Evolutionary conservation across 495 filamentous ascomycete genomes (phyloP).

Genomic region (Podospora tetraspora): DNA sequence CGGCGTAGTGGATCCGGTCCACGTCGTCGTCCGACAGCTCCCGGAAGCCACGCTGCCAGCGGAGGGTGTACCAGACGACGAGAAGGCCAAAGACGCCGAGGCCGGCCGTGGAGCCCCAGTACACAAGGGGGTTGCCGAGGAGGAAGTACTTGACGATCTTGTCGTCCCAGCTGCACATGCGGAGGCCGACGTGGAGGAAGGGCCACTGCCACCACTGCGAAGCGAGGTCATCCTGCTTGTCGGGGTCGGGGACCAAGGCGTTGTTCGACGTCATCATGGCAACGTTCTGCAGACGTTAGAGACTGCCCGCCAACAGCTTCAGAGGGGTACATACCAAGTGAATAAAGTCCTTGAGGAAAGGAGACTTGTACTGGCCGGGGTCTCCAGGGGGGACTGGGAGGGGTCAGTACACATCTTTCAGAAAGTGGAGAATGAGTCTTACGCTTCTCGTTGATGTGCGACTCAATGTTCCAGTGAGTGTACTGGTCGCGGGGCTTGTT

Average conservation of each 20-base stretch:
- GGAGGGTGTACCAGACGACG: conserved; percentile 77
- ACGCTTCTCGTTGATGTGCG: conserved; percentile 91
- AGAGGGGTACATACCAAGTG: conserved; percentile 51
- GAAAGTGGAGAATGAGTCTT: conserved; percentile 39
- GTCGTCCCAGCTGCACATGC: conserved; percentile 99
- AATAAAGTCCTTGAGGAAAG: conserved; percentile 93
- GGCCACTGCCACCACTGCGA: conserved; percentile 99
- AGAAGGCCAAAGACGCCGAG: conserved; percentile 67
- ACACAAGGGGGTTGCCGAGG: conserved; percentile 91
- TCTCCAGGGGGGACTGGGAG: conserved; percentile 79
- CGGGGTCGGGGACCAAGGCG: conserved; percentile 92
- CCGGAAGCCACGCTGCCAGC: conserved; percentile 92
- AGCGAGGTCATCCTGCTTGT: conserved; percentile 97
- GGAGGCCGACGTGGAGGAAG: conserved; percentile 84
- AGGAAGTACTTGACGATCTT: conserved; percentile 95
- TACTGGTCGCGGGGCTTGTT: conserved; percentile 91
- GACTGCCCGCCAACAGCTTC: not conserved
- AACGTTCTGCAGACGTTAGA: conserved; percentile 56
- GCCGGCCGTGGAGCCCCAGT: conserved; percentile 84
- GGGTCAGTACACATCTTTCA: conserved; percentile 18
- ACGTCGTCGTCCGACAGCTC: conserved; percentile 77
- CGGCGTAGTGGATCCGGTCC: conserved; percentile 90
- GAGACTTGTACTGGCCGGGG: conserved; percentile 90
- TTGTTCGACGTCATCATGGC: conserved; percentile 99
- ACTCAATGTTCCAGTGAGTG: conserved; percentile 98